Evolutionary conservation across 441 rosid species (phyloP).

Genomic region (Viola pubescens): DNA sequence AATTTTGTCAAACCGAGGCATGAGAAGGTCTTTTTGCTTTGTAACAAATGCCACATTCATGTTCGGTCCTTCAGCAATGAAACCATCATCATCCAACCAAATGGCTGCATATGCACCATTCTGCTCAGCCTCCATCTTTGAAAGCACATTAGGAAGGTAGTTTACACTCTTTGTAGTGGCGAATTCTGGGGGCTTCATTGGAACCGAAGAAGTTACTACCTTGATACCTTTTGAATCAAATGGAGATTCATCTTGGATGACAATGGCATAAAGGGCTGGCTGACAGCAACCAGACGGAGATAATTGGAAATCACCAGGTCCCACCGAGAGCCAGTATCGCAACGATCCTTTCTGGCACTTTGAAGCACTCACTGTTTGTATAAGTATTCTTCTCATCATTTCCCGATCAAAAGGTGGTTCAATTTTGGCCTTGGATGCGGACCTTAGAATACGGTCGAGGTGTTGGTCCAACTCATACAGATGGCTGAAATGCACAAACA

Average conservation of each 20-base stretch:
- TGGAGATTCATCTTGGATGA: constrained; percentile 38
- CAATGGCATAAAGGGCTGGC: constrained; percentile 67
- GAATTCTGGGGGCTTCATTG: constrained; percentile 66
- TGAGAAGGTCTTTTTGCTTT: constrained; percentile 48
- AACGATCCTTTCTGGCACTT: constrained; percentile 58
- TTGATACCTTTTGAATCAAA: constrained; percentile 46
- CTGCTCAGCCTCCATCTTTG: constrained; percentile 87
- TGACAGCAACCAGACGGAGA: constrained; percentile 59
- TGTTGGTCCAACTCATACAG: constrained; percentile 88
- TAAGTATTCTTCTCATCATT: constrained; percentile 48
- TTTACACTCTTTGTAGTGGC: constrained; percentile 76
- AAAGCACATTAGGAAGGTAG: constrained; percentile 80
- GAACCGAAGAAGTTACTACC: constrained; percentile 59
- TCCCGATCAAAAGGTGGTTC: constrained; percentile 55
- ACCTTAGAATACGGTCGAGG: constrained; percentile 69
- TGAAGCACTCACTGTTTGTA: constrained; percentile 63
- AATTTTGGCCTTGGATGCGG: constrained; percentile 73
- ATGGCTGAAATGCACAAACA: constrained; percentile 29
- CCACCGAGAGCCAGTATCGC: constrained; percentile 85
- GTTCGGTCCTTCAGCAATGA: constrained; percentile 84
- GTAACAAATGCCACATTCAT: constrained; percentile 77
- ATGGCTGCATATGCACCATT: constrained; percentile 62
- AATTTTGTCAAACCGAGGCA: constrained; percentile 63
- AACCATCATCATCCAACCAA: constrained; percentile 62
- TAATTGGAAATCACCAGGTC: constrained; percentile 75